These are phyloP conservation scores for Aspergillus japonicus DNA, from an alignment of 2,329 filamentous ascomycete genomes.

Conservation along the genomic window DNA sequence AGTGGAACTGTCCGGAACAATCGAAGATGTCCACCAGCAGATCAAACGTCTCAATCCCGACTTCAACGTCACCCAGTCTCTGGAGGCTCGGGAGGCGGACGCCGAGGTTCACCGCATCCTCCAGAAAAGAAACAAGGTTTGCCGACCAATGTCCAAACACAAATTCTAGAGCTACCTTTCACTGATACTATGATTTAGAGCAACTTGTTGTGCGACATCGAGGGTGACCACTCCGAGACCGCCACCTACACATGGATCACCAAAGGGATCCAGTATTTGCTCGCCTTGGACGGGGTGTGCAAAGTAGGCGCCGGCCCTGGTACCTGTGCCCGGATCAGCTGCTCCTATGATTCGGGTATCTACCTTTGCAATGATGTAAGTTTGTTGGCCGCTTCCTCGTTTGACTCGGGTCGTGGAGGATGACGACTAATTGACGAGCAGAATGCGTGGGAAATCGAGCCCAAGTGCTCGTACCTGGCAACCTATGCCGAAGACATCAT, in stretches of 20 bases:
- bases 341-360: neutral
- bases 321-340: conserved; percentile 1
- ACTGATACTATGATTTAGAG: neutral
- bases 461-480: neutral
- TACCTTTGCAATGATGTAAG: conserved; percentile 4
- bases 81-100: neutral
- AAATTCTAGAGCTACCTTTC: neutral
- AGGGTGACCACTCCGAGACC: neutral
- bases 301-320: neutral
- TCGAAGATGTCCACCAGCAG: neutral
- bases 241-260: neutral
- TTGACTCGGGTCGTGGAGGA: neutral
- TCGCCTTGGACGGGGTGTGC: neutral
- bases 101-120: neutral
- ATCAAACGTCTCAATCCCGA: neutral
- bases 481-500: neutral
- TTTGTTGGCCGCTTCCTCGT: neutral
- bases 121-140: neutral
- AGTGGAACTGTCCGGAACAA: neutral
- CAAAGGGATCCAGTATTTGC: neutral
- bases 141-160: neutral
- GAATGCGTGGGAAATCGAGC: neutral
- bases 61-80: neutral
- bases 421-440: neutral
- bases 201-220: neutral